A percentile compares a stretch with the other conserved stretches of the same genome.
phyloP scores from a whole-genome alignment of 306 rosid genomes.

The Gastrolobium villosum region DNA sequence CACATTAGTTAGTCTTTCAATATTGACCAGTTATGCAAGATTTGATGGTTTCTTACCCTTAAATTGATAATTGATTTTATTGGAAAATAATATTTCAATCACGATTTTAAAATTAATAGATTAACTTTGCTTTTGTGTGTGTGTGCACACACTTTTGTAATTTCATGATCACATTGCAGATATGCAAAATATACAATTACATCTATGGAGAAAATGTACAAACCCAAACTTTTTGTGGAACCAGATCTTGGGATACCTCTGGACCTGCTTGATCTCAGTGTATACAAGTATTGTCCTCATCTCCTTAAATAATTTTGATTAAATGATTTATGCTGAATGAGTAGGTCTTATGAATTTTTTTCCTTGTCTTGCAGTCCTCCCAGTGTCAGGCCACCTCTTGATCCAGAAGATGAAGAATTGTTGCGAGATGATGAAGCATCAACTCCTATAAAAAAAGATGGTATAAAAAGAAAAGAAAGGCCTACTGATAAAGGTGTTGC shows the following conservation, averaged over 20 bases:
- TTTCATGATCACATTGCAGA: slow-evolving; percentile 64
- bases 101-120: not conserved
- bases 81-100: not conserved
- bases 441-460: slow-evolving; percentile 87
- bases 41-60: not conserved
- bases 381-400: slow-evolving; percentile 74
- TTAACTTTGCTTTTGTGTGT: not conserved
- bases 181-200: slow-evolving; percentile 89
- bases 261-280: slow-evolving; percentile 97
- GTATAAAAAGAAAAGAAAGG: slow-evolving; percentile 89
- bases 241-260: slow-evolving; percentile 99
- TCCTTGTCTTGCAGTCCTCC: slow-evolving; percentile 74
- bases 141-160: slow-evolving; percentile 7
- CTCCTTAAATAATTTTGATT: slow-evolving; percentile 42
- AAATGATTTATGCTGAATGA: slow-evolving; percentile 35
- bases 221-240: slow-evolving; percentile 95
- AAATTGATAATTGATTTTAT: slow-evolving; percentile 21
- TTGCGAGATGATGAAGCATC: slow-evolving; percentile 84
- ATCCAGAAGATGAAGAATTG: slow-evolving; percentile 91
- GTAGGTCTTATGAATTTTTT: slow-evolving; percentile 44
- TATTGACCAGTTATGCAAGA: not conserved
- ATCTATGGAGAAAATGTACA: slow-evolving; percentile 92
- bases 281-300: slow-evolving; percentile 80
- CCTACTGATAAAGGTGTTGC: slow-evolving; percentile 99
- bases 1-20: not conserved